Base-by-base conservation (phyloP, 2,329 filamentous ascomycete species). In the Neopestalotiopsis sp. region DNA sequence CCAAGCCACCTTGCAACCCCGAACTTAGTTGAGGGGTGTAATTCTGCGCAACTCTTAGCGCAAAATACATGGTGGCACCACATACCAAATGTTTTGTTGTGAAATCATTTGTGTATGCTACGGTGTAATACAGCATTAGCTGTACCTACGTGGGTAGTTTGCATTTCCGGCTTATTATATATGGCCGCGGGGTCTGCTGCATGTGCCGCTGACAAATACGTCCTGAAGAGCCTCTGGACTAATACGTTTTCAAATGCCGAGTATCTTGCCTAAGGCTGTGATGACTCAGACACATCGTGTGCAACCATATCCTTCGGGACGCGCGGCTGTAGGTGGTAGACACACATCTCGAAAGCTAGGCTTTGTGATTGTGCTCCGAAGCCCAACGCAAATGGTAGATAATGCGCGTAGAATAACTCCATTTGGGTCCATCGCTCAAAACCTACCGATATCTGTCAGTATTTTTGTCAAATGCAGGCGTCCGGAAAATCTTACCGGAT, bases 401-500 rank as follows among this genome's bases (percentile, higher is more conserved):
- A n/a, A 20, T 17, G 3, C n/a, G 17, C 20, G 9, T 14, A n/a
- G 2, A 9, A 52, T 14, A 17, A 52, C 9, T 17, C 20, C 45
- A 20, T n/a, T 20, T 17, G 45, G 10, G 45, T 52, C 4, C 45
- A 9, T 52, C 45, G 45, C 45, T 52, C 45, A 38, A 20, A 62
- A 62, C 6, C 59, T 62, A 7, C 14, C 13, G 10, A 62, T 17
- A 42, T 62, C 32, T n/a, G 20, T 62, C 30, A 62, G 59, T 17
- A 38, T 30, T 34, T 17, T 14, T 34, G 12, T 34, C 30, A 34
- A 5, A 59, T 7, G 57, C 10, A 34, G 24, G 17, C 57, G 45
- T 10, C 24, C 4, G 45, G 52, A 24, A 17, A 20, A 20, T 68
- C 82, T 75, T 73, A 97, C 91, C 94, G 88, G 79, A 99, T 97